Base-by-base conservation (phyloP, 495 filamentous ascomycete species). In the Neurospora sp. region DNA sequence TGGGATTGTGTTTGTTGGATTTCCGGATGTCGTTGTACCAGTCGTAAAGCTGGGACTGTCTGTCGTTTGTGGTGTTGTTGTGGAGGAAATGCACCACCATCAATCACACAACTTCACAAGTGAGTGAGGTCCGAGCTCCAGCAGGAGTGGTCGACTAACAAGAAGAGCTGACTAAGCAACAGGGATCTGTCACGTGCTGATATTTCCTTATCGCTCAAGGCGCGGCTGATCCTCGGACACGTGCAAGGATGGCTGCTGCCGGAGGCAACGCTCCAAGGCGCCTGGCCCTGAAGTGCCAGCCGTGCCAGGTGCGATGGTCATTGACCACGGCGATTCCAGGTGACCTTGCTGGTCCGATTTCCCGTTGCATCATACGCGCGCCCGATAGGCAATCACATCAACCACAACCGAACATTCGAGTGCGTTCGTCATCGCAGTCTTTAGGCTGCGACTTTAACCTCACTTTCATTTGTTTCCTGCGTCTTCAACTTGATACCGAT, bases 331-430 rank as follows among this genome's bases (percentile, higher is more conserved):
- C 54, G 27, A 66, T 66, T 66, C 54, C 54, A 66, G 54, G 66
- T 54, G 73, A 72, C 74, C 44, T 73, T 42, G 72, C 60, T 75
- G 74, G 71, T 18, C 60, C 70, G 73, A 27, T 71, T 44, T 73
- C 35, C 72, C 66, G 69, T 75, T 77, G 78, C 78, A 80, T 78
- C 79, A 79, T 74, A 73, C 60, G 69, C 54, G 54, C 54, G 54
- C 75, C 69, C 72, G 72, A 77, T 75, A 80, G 78, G 75, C 77
- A 81, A 72, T 76, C 73, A 23, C 60, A 41, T 71, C 70, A 60
- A 62, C 69, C 70, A 72, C 71, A 70, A 75, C 40, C 38, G 62
- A 37, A 70, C 44, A 60, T n/a, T 49, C 60, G 40, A 46, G 62
- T 41, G 69, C 70, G 39, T 71, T 70, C 31, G 66, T 72, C 71